Evolutionary conservation across 768 basidiomycete species (phyloP).

Genomic region (Clitopilus passeckerianus): DNA sequence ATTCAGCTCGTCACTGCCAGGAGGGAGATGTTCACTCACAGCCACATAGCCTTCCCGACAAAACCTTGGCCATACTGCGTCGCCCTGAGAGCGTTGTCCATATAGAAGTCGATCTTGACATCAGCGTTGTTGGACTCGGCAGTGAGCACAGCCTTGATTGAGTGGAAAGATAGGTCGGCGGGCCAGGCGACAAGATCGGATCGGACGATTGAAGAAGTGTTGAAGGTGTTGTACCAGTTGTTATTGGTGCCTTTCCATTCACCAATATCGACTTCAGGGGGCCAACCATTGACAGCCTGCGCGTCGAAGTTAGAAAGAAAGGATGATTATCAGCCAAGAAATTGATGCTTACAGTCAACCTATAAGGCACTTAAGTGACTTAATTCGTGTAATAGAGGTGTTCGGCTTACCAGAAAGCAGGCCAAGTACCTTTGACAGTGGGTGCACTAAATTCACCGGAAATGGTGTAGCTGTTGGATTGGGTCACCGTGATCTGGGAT

Average conservation of each 20-base stretch:
- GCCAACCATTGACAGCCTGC: conserved; percentile 36
- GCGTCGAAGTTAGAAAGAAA: not conserved
- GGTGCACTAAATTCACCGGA: conserved; percentile 39
- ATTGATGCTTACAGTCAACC: conserved; percentile 23
- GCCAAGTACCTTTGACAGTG: conserved; percentile 36
- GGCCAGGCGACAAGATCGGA: conserved; percentile 37
- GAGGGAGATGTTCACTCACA: conserved; percentile 22
- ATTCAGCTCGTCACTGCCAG: not conserved
- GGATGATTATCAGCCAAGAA: not conserved
- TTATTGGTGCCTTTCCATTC: conserved; percentile 42
- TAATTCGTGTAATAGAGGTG: not conserved
- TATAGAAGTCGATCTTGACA: conserved; percentile 35
- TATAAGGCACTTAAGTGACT: conserved; percentile 4
- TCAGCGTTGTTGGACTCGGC: conserved; percentile 30
- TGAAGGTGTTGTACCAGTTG: conserved; percentile 43
- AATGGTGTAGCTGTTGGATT: conserved; percentile 28
- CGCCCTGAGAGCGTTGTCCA: conserved; percentile 28
- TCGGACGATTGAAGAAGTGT: conserved; percentile 35
- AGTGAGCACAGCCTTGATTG: conserved; percentile 34
- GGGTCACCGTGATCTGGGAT: conserved; percentile 35
- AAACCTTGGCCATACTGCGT: conserved; percentile 37
- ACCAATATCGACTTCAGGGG: conserved; percentile 37
- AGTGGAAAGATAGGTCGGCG: conserved; percentile 36
- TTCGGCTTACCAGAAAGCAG: conserved; percentile 33
- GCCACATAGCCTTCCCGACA: conserved; percentile 33